Evolutionary conservation across 2,329 filamentous ascomycete species (phyloP).

Genomic region (Drechslera avenae): DNA sequence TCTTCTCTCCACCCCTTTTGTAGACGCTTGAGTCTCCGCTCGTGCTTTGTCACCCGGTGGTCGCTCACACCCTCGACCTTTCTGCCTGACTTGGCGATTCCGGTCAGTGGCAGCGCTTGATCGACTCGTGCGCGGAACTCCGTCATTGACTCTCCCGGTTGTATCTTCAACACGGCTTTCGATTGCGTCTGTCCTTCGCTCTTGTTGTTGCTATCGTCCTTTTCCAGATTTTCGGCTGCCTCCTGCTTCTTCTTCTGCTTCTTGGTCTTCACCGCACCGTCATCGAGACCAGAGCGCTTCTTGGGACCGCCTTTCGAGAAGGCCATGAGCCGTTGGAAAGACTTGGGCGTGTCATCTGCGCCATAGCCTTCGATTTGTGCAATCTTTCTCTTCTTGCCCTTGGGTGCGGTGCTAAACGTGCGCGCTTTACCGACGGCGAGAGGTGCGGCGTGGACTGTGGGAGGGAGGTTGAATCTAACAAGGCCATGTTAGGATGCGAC

Average conservation of each 20-base stretch:
- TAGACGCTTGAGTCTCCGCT: conserved; percentile 72
- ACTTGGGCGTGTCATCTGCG: conserved; percentile 82
- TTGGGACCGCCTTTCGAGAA: conserved; percentile 63
- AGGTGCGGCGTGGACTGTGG: conserved; percentile 62
- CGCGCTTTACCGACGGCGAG: conserved; percentile 59
- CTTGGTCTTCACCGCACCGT: conserved; percentile 61
- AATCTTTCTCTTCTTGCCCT: conserved; percentile 46
- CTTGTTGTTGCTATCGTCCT: conserved; percentile 18
- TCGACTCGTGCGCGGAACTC: conserved; percentile 86
- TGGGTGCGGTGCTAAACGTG: conserved; percentile 40
- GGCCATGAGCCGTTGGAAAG: conserved; percentile 85
- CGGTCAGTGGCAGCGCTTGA: conserved; percentile 76
- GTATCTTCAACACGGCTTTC: conserved; percentile 57
- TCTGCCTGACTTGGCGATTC: conserved; percentile 65
- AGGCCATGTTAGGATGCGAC: conserved; percentile 44
- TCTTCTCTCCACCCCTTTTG: conserved; percentile 64
- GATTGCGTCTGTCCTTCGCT: conserved; percentile 29
- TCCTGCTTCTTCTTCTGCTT: conserved; percentile 53
- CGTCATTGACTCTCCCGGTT: conserved; percentile 79
- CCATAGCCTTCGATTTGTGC: conserved; percentile 58
- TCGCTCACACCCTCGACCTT: conserved; percentile 70
- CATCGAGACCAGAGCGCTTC: conserved; percentile 66
- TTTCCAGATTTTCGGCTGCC: conserved; percentile 6
- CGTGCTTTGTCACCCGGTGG: conserved; percentile 74
- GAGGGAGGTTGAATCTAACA: conserved; percentile 65